phyloP scores from a whole-genome alignment of 805 yeast species.

The Candida nitratophila region DNA sequence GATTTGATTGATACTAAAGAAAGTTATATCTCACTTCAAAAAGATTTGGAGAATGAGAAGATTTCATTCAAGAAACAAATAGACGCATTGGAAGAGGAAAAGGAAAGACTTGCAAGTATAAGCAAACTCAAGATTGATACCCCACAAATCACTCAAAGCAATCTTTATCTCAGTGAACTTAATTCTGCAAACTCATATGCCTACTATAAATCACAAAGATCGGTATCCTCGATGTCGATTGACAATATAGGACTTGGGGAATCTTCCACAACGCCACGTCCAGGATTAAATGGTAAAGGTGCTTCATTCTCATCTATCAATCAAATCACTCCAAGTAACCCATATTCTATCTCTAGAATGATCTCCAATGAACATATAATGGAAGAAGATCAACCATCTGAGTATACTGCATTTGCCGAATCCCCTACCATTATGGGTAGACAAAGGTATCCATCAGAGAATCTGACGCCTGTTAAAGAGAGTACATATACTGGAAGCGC shows the following conservation, averaged over 20 bases:
- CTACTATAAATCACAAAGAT: slow-evolving; percentile 14
- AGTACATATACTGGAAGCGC: neutral
- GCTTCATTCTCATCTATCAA: slow-evolving; percentile 8
- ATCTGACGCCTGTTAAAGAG: neutral
- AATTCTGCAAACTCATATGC: slow-evolving; percentile 18
- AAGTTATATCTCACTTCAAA: slow-evolving; percentile 21
- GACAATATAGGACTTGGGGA: slow-evolving; percentile 38
- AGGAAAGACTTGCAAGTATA: slow-evolving; percentile 9
- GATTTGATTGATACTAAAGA: slow-evolving; percentile 15
- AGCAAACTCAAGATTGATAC: slow-evolving; percentile 9
- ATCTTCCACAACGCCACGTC: slow-evolving; percentile 38
- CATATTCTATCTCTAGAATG: neutral
- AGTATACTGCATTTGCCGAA: neutral
- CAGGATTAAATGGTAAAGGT: neutral
- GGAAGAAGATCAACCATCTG: neutral
- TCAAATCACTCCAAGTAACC: slow-evolving; percentile 4
- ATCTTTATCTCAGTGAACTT: slow-evolving; percentile 25
- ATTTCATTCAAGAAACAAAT: slow-evolving; percentile 16
- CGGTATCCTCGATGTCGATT: slow-evolving; percentile 18
- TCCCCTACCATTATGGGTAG: neutral
- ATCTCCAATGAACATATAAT: neutral
- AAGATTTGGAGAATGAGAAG: slow-evolving; percentile 25
- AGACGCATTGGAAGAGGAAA: slow-evolving; percentile 22
- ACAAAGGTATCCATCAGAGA: neutral
- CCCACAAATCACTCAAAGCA: slow-evolving; percentile 1